Base-by-base conservation (phyloP, 805 yeast genomes). In the Spathaspora hagerdaliae region DNA sequence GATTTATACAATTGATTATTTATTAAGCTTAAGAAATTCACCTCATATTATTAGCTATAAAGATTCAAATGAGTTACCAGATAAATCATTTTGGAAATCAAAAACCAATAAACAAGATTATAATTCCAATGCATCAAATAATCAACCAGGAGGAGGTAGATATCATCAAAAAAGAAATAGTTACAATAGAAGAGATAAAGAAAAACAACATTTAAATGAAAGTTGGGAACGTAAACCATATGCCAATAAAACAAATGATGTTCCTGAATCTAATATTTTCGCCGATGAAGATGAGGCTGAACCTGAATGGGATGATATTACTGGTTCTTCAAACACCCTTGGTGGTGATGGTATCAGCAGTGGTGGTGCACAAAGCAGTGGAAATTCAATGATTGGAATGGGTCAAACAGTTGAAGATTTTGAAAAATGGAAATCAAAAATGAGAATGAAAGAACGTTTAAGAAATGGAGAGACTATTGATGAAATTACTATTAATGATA, bases 341-440 rank as follows among this genome's bases (percentile, higher is more conserved):
- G 9, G 12, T 29, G 32, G 32, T 9, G 59, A 61, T 3, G 67
- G 61, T 12, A 38, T 62, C 13, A 51, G 48, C 36, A 50, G 43
- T 14, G 52, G 64, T 34, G 58, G 51, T 41, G 55, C 50, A n/a
- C 39, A 47, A 44, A 43, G 63, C 41, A 8, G 33, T 10, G 9
- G 35, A 6, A 35, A 31, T 11, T n/a, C 32, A 7, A 43, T 53
- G 41, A 49, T 50, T 31, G 43, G 38, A 7, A 73, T 61, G 64
- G 83, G 83, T 15, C 75, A 71, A 44, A 73, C 83, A 0, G 76
- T 77, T 3, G 75, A 75, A 44, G 85, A 80, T 50, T 80, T 79
- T 53, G 85, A 80, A 55, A 71, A 67, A 49, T 80, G 85, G 85
- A 78, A 78, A 58, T 60, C 73, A 41, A 69, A 67, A 49, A 75